Evolutionary conservation across 176 grass and related monocot species (phyloP).

Genomic region (Avena atlantica): DNA sequence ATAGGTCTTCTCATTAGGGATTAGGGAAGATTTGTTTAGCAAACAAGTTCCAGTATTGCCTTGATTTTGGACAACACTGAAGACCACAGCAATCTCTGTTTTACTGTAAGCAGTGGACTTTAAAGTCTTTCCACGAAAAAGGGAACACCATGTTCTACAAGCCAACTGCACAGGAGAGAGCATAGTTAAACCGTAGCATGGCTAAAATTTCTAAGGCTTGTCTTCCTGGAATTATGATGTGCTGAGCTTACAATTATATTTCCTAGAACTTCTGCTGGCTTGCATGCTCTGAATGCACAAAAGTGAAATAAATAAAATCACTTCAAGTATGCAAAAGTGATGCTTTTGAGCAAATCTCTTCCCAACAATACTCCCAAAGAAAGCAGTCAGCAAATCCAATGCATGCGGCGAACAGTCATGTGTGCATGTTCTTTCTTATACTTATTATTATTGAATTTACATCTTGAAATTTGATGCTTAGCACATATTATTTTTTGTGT

Average conservation of each 20-base stretch:
- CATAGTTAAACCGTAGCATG: not conserved
- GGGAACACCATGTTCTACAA: not conserved
- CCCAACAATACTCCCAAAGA: not conserved
- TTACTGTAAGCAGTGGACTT: not conserved
- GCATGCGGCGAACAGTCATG: not conserved
- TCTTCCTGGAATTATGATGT: constrained; percentile 6
- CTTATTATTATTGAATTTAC: constrained; percentile 16
- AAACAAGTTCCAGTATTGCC: not conserved
- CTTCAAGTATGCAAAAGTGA: not conserved
- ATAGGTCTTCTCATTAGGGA: no score
- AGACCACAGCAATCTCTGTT: not conserved
- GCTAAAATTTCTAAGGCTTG: not conserved
- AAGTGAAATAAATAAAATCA: not conserved
- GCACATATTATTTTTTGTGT: not conserved
- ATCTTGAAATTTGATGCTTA: constrained; percentile 30
- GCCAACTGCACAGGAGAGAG: not conserved
- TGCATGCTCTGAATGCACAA: constrained; percentile 13
- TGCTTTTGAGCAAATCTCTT: not conserved
- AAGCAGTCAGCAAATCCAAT: not conserved
- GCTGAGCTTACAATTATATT: not conserved
- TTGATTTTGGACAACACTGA: constrained; percentile 20
- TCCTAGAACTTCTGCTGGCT: not conserved
- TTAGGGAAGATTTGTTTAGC: no score
- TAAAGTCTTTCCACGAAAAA: not conserved
- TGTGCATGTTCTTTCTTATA: not conserved